A percentile compares a stretch with the other conserved stretches of the same genome.
phyloP scores from a whole-genome alignment of 2,329 filamentous ascomycete species.

The Triangularia verruculosa region DNA sequence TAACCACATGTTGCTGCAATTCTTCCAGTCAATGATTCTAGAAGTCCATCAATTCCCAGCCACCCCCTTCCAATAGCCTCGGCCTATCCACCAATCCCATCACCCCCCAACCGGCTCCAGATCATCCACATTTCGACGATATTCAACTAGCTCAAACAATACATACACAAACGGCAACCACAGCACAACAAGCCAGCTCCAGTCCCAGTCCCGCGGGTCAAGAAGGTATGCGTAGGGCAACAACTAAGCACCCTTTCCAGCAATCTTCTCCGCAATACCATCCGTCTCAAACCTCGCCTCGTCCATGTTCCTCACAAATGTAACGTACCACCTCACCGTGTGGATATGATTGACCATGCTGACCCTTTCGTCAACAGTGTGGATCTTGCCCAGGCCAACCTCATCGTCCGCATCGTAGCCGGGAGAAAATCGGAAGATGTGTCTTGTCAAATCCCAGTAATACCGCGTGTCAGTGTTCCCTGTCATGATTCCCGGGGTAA shows the following conservation, averaged over 20 bases:
- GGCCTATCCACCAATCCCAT: too few relatives aligned
- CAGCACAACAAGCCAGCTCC: too few relatives aligned
- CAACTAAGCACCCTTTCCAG: not conserved
- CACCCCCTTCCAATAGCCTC: too few relatives aligned
- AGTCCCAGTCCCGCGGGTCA: too few relatives aligned
- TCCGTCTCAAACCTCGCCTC: conserved; percentile 28
- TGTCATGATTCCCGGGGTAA: conserved; percentile 51
- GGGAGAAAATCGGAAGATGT: conserved; percentile 50
- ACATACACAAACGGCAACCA: too few relatives aligned
- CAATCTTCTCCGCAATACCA: not conserved
- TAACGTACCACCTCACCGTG: conserved; percentile 37
- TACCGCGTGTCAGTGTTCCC: conserved; percentile 51
- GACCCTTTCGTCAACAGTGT: conserved; percentile 41
- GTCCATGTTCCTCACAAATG: conserved; percentile 43
- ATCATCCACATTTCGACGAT: too few relatives aligned
- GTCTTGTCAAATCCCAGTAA: conserved; percentile 45
- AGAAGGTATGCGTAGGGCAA: not conserved
- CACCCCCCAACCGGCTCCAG: too few relatives aligned
- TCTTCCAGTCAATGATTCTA: too few relatives aligned
- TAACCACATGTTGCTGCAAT: too few relatives aligned
- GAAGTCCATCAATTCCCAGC: too few relatives aligned
- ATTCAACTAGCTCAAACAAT: too few relatives aligned
- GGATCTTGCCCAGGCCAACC: conserved; percentile 32
- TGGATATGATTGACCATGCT: conserved; percentile 37
- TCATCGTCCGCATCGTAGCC: conserved; percentile 36